Evolutionary conservation across 257 asterid genomes (phyloP), one percentile per base, ranked within the genome.

Genomic region (Forsythia viridissima): DNA sequence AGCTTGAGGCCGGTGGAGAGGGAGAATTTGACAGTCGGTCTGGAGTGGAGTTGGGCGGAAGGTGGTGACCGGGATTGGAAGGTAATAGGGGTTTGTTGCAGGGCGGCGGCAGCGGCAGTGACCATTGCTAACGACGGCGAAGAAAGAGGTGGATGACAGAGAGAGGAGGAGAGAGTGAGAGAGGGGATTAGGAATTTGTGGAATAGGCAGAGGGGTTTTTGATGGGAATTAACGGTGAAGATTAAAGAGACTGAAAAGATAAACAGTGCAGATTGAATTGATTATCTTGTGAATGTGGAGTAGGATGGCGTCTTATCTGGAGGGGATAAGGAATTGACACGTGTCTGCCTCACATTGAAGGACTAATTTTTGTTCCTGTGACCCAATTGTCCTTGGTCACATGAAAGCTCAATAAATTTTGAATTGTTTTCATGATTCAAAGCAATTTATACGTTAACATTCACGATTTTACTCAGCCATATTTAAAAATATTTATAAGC

Each of bases 41-140:
- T 80, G 67, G 79, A 68, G 8, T 55, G 79, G 81, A 83, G 70
- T 36, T 85, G 86, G n/a, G 90, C 21, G 30, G 90, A 82, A 21
- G 81, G 89, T 9, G 86, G 86, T 36, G 90, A 80, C 12, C 82
- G 86, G 76, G 84, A 80, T 6, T 76, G 93, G 82, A 87, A 86
- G 2, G 92, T 80, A 43, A 87, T 84, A 48, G 92, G 89, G 21
- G 94, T 76, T 85, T 87, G 96, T 65, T 89, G 95, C 7, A 92
- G 79, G 18, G 90, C 87, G 78, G 82, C 80, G 5, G 67, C 67
- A 30, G 34, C 34, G 34, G 34, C 34, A 30, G 67, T 34, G 63
- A 92, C 93, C 76, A 40, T 77, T 52, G 70, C 67, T 15, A 13
- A 13, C 59, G 20, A 48, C 59, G 59, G 59, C 13, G n/a, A 9